phyloP scores from a whole-genome alignment of 768 basidiomycete genomes.

The Trichaptum fuscoviolaceum region DNA sequence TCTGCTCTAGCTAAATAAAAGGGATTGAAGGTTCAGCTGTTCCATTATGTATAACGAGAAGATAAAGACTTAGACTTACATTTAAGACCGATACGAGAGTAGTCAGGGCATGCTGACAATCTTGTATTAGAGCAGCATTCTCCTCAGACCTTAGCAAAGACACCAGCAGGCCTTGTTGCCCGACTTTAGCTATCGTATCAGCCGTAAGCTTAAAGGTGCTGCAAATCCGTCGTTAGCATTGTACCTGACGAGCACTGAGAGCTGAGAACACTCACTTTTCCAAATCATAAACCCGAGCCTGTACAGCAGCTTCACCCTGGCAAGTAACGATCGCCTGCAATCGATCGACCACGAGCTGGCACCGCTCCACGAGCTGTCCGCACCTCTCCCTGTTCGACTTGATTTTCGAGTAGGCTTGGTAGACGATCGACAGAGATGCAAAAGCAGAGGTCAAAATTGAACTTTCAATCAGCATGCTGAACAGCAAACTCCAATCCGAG shows the following conservation, averaged over 20 bases:
- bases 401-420: conserved; percentile 2
- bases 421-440: conserved; percentile 1
- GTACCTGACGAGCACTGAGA: neutral
- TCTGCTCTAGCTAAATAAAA: neutral
- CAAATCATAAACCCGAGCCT: neutral
- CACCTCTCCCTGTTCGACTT: conserved; percentile 1
- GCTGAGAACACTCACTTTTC: neutral
- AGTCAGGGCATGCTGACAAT: conserved; percentile 1
- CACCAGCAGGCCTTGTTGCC: neutral
- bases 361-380: neutral
- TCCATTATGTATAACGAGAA: neutral
- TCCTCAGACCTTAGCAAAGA: conserved; percentile 3
- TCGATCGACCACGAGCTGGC: neutral
- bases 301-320: neutral
- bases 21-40: neutral
- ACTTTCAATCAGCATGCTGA: neutral
- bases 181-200: neutral
- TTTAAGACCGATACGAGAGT: neutral
- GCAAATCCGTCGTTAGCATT: neutral
- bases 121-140: neutral
- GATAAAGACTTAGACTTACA: neutral
- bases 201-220: neutral
- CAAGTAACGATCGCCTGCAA: neutral
- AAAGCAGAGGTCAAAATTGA: conserved; percentile 1
- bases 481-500: neutral